phyloP scores from a whole-genome alignment of 2,329 filamentous ascomycete species.

The Aspergillus unguis region DNA sequence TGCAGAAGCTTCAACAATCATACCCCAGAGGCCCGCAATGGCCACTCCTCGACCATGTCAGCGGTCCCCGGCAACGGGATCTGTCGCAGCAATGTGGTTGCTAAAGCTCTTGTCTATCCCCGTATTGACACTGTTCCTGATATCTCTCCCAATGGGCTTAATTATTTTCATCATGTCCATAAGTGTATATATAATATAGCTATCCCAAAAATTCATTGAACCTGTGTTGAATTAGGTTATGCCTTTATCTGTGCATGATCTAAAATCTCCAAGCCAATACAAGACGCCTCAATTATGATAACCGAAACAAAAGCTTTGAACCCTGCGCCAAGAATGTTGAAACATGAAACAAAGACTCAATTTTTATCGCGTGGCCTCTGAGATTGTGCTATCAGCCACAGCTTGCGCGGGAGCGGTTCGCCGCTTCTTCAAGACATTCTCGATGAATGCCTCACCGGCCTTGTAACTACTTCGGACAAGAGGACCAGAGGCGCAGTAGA shows the following conservation, averaged over 20 bases:
- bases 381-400: conserved; percentile 24
- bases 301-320: conserved; percentile 2
- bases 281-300: conserved; percentile 3
- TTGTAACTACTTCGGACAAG: conserved; percentile 95
- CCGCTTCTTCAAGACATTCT: conserved; percentile 92
- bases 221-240: neutral
- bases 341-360: conserved; percentile 1
- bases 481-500: conserved; percentile 93
- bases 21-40: too few relatives aligned
- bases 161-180: too few relatives aligned
- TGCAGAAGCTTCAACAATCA: too few relatives aligned
- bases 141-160: too few relatives aligned
- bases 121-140: too few relatives aligned
- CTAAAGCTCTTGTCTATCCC: too few relatives aligned
- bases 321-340: conserved; percentile 14
- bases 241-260: neutral
- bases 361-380: conserved; percentile 28
- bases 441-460: conserved; percentile 96
- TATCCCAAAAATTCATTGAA: neutral
- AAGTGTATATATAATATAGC: too few relatives aligned
- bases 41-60: too few relatives aligned
- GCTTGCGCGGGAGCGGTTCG: conserved; percentile 28
- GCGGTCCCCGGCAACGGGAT: too few relatives aligned
- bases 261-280: neutral
- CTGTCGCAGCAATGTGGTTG: too few relatives aligned